These are phyloP conservation scores for Psilocybe cubensis DNA, from an alignment of 768 basidiomycete species.

Conservation along the genomic window DNA sequence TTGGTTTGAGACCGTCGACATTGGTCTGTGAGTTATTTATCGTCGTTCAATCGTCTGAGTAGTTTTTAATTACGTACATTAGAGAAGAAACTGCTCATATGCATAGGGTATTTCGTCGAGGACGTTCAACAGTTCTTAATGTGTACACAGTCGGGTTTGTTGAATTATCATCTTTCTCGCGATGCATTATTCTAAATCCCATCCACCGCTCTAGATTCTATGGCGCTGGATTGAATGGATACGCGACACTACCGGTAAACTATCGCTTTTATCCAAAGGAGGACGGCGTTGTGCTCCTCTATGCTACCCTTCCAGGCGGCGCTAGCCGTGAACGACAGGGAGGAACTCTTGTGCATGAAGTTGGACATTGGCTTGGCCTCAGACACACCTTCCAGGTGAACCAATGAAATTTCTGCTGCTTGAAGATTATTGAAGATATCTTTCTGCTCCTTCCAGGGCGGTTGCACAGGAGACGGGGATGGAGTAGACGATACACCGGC, in stretches of 20 bases:
- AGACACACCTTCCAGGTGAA: conserved; percentile 50
- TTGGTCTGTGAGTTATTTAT: conserved; percentile 24
- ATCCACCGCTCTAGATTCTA: conserved; percentile 22
- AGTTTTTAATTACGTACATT: not conserved
- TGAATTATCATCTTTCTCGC: not conserved
- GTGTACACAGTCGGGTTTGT: conserved; percentile 39
- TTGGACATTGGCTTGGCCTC: conserved; percentile 53
- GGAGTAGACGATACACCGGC: conserved; percentile 46
- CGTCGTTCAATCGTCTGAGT: not conserved
- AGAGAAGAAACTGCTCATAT: conserved; percentile 31
- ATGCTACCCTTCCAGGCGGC: conserved; percentile 43
- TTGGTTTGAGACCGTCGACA: conserved; percentile 45
- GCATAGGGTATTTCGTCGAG: conserved; percentile 41
- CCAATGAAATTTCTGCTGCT: not conserved
- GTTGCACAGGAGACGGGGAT: conserved; percentile 40
- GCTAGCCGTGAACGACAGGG: conserved; percentile 44
- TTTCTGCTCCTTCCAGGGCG: conserved; percentile 21
- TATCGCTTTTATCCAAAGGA: conserved; percentile 38
- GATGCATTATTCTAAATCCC: conserved; percentile 8
- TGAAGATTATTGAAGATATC: not conserved
- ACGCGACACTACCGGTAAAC: conserved; percentile 48
- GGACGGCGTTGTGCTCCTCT: conserved; percentile 49
- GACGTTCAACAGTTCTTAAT: conserved; percentile 39
- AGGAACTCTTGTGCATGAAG: conserved; percentile 51
- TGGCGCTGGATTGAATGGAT: conserved; percentile 41